These are phyloP conservation scores for Talaromyces sp. DNA, from an alignment of 2,329 filamentous ascomycete species.

Conservation along the genomic window DNA sequence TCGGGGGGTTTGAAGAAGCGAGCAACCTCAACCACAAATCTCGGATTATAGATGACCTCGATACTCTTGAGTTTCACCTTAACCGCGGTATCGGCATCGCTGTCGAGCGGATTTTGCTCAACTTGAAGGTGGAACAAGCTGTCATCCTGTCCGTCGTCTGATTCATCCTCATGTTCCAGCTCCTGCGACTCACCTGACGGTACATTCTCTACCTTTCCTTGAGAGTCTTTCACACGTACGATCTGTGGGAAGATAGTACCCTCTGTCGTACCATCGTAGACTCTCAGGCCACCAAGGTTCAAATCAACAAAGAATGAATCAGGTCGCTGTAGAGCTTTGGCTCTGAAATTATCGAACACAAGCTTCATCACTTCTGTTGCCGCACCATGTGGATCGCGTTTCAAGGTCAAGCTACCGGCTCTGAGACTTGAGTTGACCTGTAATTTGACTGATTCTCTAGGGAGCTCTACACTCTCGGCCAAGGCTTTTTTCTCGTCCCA, in stretches of 20 bases:
- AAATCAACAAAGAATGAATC: conserved; percentile 87
- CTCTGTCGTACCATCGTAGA: conserved; percentile 93
- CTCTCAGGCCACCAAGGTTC: conserved; percentile 83
- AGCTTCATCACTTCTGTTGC: conserved; percentile 79
- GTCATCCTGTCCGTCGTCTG: conserved; percentile 54
- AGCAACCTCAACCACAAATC: conserved; percentile 82
- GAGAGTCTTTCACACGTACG: conserved; percentile 87
- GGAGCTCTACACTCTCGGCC: conserved; percentile 80
- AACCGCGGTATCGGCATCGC: conserved; percentile 83
- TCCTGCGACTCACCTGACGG: conserved; percentile 41
- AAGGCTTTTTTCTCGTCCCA: conserved; percentile 96
- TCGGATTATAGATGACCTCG: conserved; percentile 96
- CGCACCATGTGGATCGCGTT: conserved; percentile 75
- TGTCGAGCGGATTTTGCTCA: conserved; percentile 92
- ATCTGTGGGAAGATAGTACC: conserved; percentile 92
- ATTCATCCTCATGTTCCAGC: conserved; percentile 37
- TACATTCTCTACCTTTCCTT: conserved; percentile 44
- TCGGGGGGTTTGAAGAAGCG: conserved; percentile 97
- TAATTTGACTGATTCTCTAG: conserved; percentile 86
- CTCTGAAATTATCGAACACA: conserved; percentile 91
- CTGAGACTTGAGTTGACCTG: conserved; percentile 90
- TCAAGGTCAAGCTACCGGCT: conserved; percentile 92
- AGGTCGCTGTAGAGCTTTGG: conserved; percentile 81
- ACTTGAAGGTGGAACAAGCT: conserved; percentile 90
- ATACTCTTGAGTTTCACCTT: conserved; percentile 90